Base-by-base conservation (phyloP, 108 stramenopile species). In the Cyclotella atomus region DNA sequence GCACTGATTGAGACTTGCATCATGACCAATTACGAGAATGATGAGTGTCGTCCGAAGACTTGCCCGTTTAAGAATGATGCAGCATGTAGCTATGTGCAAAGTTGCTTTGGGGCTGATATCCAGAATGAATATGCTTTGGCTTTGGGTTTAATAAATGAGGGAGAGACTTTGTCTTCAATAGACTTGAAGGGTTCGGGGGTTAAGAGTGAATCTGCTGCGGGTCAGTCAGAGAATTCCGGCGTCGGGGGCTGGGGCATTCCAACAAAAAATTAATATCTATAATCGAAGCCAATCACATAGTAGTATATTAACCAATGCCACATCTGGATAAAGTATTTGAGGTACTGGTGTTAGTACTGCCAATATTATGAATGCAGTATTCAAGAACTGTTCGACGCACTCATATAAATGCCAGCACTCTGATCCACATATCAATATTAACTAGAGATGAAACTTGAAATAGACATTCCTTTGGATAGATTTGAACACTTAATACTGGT, bases 51-150 rank as follows among this genome's bases (percentile, higher is more conserved):
- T 29, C 90, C 93, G 1, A 36, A 45, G 10, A 63, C 59, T 4
- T 91, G 90, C 66, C 93, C 93, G 24, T 94, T 91, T 80, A 38
- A 55, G 24, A 85, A 91, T 66, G 52, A 63, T 12, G 72, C 59
- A 16, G 89, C 89, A 12, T 94, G 93, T 56, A 68, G 70, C 2
- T 90, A 91, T 65, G 24, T 87, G 38, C 77, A 83, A 38, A 35
- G 63, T 15, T 94, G 93, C 60, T 54, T 84, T n/a, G 47, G 65
- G 7, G 34, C 62, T 23, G 52, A 53, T 30, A 55, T 84, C 30
- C 73, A 82, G 49, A 59, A 77, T 19, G 84, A 84, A 54, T 84
- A 84, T 68, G 75, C 62, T 2, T 19, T 81, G 24, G 84, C 81
- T 7, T 69, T 84, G 80, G 79, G 79, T 23, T 41, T 80, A 61